Evolutionary conservation across 768 basidiomycete genomes (phyloP).

Genomic region (Panus rudis): DNA sequence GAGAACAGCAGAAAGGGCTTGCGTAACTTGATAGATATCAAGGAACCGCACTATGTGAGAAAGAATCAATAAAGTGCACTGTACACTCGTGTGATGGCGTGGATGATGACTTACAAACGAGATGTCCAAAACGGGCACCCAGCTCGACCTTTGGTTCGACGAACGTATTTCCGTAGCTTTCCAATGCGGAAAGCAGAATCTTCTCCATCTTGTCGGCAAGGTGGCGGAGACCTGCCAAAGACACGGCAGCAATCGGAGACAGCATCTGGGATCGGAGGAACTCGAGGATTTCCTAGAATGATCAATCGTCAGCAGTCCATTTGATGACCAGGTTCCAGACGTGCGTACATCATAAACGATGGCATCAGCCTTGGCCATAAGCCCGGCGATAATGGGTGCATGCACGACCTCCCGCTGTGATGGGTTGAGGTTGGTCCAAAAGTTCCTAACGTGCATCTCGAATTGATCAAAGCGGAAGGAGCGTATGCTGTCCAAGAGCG

Average conservation of each 20-base stretch:
- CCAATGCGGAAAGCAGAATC: conserved; percentile 72
- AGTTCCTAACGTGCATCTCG: conserved; percentile 77
- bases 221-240: conserved; percentile 67
- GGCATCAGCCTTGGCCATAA: conserved; percentile 88
- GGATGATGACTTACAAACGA: conserved; percentile 59
- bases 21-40: conserved; percentile 88
- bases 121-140: conserved; percentile 84
- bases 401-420: conserved; percentile 84
- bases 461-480: conserved; percentile 84
- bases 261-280: conserved; percentile 80
- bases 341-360: conserved; percentile 75
- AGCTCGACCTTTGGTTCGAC: conserved; percentile 89
- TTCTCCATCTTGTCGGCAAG: conserved; percentile 91
- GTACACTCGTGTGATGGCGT: not conserved
- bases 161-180: conserved; percentile 81
- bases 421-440: conserved; percentile 73
- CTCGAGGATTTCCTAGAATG: conserved; percentile 83
- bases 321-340: conserved; percentile 5
- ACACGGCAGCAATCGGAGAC: conserved; percentile 60
- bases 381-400: conserved; percentile 78
- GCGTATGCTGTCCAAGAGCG: conserved; percentile 70
- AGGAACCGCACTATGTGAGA: conserved; percentile 69
- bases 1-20: conserved; percentile 81
- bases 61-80: conserved; percentile 7
- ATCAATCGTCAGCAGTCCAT: conserved; percentile 13